Conservation (phyloP, 306 rosid genomes). For the Glycine latifolia region DNA sequence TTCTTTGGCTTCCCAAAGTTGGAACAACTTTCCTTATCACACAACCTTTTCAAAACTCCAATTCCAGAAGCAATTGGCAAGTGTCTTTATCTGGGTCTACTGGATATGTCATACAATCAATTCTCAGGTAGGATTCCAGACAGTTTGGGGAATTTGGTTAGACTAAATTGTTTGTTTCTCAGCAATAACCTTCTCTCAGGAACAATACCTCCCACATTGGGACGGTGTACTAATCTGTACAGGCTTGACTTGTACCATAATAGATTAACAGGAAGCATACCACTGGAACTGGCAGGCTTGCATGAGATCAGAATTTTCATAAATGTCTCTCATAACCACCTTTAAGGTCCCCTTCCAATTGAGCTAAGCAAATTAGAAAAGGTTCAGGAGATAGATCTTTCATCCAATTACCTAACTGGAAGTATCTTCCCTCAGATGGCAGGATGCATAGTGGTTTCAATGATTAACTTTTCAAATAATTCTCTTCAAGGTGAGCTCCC, state of each 20-base stretch:
- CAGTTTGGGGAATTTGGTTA: conserved; percentile 57
- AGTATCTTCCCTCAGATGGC: conserved; percentile 67
- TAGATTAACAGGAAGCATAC: conserved; percentile 64
- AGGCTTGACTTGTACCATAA: conserved; percentile 75
- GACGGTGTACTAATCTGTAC: conserved; percentile 59
- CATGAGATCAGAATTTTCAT: conserved; percentile 73
- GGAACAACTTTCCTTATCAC: conserved; percentile 68
- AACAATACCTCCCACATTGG: conserved; percentile 62
- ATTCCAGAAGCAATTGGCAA: conserved; percentile 56
- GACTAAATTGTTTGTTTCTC: conserved; percentile 59
- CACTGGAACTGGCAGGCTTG: conserved; percentile 57
- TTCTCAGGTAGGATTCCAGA: conserved; percentile 65
- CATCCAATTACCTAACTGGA: conserved; percentile 67
- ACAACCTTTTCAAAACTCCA: conserved; percentile 55
- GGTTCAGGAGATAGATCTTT: conserved; percentile 75
- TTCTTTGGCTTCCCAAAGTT: conserved; percentile 49
- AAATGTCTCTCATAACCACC: conserved; percentile 70
- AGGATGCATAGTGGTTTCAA: conserved; percentile 64
- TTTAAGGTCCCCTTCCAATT: conserved; percentile 68
- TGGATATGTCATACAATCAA: conserved; percentile 67
- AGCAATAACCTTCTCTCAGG: conserved; percentile 73
- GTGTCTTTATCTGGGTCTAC: conserved; percentile 57
- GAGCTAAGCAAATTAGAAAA: conserved; percentile 71
- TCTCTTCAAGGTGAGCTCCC: conserved; percentile 64
- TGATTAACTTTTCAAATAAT: conserved; percentile 67